A percentile compares a stretch with the other conserved stretches of the same genome.
Evolutionary conservation across 306 rosid species (phyloP).

Genomic region (Ormosia semicastrata): DNA sequence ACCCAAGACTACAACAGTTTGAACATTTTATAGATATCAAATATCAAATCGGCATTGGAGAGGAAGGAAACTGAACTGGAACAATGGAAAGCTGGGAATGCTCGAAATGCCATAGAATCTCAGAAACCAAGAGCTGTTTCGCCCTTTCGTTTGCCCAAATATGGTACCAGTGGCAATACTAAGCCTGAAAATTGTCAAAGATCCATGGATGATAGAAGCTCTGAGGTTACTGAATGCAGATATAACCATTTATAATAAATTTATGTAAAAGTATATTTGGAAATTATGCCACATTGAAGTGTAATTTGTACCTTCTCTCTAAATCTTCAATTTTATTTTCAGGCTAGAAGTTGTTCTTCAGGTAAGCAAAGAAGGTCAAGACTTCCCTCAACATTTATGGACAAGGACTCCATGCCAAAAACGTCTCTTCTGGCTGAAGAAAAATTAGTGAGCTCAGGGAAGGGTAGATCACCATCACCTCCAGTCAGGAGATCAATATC

Average conservation of each 20-base stretch:
- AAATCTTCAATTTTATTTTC: constrained; percentile 25
- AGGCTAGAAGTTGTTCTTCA: constrained; percentile 94
- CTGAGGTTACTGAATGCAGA: neutral
- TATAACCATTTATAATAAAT: neutral
- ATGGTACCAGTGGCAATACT: constrained; percentile 40
- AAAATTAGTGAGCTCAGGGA: constrained; percentile 48
- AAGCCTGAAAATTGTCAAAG: constrained; percentile 59
- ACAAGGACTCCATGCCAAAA: constrained; percentile 63
- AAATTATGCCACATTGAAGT: neutral
- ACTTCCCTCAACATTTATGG: constrained; percentile 66
- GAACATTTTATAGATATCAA: constrained; percentile 54
- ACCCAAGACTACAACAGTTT: neutral
- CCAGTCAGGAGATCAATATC: constrained; percentile 88
- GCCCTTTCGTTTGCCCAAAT: constrained; percentile 71
- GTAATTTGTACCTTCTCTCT: neutral
- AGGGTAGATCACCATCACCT: constrained; percentile 87
- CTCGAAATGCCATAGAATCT: constrained; percentile 46
- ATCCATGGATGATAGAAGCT: constrained; percentile 52
- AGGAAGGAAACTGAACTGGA: constrained; percentile 81
- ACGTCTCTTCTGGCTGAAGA: constrained; percentile 67
- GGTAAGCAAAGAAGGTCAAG: constrained; percentile 93
- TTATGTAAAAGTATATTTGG: neutral
- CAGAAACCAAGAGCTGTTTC: constrained; percentile 81
- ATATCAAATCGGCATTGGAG: constrained; percentile 73
- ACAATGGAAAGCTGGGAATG: constrained; percentile 54